Evolutionary conservation across 2,329 filamentous ascomycete genomes (phyloP).

Genomic region (Colletotrichum neosansevieriae): DNA sequence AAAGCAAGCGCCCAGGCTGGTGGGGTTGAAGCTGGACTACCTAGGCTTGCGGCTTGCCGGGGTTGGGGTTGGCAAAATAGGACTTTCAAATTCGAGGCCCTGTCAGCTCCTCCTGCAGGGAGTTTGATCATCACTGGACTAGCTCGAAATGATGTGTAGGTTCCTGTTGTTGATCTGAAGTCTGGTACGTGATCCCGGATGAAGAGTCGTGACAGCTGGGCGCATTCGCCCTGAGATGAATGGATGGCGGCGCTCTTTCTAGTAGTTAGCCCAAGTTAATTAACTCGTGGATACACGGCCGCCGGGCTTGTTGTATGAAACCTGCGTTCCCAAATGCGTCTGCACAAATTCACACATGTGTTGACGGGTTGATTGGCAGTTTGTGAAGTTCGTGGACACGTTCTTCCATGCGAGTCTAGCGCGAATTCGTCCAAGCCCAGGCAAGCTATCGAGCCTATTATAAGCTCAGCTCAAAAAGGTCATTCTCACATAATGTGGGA

Average conservation of each 20-base stretch:
- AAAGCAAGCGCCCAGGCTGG: constrained; percentile 34
- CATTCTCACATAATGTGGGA: constrained; percentile 31
- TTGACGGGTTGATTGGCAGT: constrained; percentile 12
- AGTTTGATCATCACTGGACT: constrained; percentile 35
- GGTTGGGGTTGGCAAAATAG: constrained; percentile 35
- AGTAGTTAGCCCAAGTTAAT: constrained; percentile 11
- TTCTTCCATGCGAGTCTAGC: constrained; percentile 28
- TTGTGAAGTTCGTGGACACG: constrained; percentile 1
- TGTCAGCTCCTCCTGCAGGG: constrained; percentile 25
- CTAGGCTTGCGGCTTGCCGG: constrained; percentile 29
- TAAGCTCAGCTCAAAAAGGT: constrained; percentile 28
- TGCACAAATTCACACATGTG: constrained; percentile 10
- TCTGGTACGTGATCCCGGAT: constrained; percentile 20
- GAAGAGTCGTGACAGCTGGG: constrained; percentile 29
- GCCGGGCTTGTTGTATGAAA: constrained; percentile 28
- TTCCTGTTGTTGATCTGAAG: constrained; percentile 34
- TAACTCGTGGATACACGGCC: constrained; percentile 7
- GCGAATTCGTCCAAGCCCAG: constrained; percentile 9
- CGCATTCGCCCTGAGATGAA: constrained; percentile 19
- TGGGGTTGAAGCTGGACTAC: constrained; percentile 27
- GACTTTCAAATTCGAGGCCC: constrained; percentile 23
- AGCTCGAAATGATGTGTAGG: constrained; percentile 34
- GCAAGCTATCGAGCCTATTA: constrained; percentile 25
- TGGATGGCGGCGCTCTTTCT: constrained; percentile 22
- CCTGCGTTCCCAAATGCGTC: constrained; percentile 31